Conservation (phyloP, 495 filamentous ascomycete genomes). For the Aspergillus cristatus region DNA sequence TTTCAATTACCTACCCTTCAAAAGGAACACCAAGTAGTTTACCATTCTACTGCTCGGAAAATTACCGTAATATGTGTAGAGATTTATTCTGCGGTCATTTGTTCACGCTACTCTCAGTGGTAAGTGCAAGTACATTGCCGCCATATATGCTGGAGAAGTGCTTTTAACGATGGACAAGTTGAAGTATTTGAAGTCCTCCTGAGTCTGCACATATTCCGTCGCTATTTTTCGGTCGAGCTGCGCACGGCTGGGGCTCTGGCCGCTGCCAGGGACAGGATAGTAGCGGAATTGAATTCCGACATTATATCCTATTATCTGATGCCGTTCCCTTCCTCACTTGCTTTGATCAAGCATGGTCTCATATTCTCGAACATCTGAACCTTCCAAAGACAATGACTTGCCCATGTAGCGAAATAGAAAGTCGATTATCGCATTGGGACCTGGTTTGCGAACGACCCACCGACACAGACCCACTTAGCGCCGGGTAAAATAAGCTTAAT, state of each 20-base stretch:
- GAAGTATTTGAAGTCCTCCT: constrained; percentile 24
- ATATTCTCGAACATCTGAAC: background rate
- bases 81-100: constrained; percentile 16
- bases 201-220: constrained; percentile 17
- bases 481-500: background rate
- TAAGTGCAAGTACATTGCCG: constrained; percentile 39
- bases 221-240: constrained; percentile 17
- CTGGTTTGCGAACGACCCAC: background rate
- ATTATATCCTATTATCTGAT: constrained; percentile 1
- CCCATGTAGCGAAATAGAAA: background rate
- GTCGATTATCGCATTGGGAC: background rate
- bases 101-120: too few relatives aligned
- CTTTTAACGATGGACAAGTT: constrained; percentile 16
- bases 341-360: too few relatives aligned
- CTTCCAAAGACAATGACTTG: background rate
- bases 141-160: constrained; percentile 31
- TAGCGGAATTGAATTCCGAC: constrained; percentile 5
- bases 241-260: constrained; percentile 5
- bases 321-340: too few relatives aligned
- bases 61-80: constrained; percentile 16
- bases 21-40: constrained; percentile 22
- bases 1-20: too few relatives aligned
- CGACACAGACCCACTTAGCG: background rate
- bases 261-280: constrained; percentile 10
- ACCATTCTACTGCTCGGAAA: constrained; percentile 17